A percentile compares a stretch with the other conserved stretches of the same genome.
These are phyloP conservation scores for Alternaria arborescens DNA, from an alignment of 2,329 filamentous ascomycete genomes.

Conservation along the genomic window DNA sequence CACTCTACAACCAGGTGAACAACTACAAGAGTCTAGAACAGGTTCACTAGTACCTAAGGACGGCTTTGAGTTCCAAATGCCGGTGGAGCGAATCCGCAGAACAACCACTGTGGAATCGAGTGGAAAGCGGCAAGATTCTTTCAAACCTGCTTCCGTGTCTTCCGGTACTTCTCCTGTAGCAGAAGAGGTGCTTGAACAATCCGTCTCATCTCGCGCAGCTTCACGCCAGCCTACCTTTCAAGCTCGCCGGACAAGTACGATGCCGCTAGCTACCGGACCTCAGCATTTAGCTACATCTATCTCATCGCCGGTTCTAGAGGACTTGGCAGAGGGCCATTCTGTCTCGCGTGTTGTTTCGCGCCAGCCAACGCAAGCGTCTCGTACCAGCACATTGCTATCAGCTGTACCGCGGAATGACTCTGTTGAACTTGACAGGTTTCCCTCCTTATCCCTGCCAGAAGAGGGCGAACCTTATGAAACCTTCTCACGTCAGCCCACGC, in stretches of 20 bases:
- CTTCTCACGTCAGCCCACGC: neutral
- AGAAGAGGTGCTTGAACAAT: neutral
- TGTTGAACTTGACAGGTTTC: neutral
- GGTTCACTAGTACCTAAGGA: neutral
- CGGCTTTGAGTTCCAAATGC: neutral
- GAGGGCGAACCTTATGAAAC: fast-evolving
- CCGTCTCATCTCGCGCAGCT: neutral
- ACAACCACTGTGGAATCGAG: neutral
- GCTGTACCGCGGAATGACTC: neutral
- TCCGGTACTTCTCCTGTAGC: neutral
- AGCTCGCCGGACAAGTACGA: neutral
- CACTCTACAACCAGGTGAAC: neutral
- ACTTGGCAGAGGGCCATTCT: neutral
- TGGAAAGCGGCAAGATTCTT: neutral
- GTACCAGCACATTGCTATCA: neutral
- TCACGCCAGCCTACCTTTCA: neutral
- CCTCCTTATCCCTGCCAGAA: neutral
- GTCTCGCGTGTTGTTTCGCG: neutral
- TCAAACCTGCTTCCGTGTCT: neutral
- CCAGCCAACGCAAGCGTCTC: neutral
- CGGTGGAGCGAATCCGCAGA: neutral
- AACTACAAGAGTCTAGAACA: neutral
- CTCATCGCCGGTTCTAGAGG: neutral
- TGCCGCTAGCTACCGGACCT: neutral
- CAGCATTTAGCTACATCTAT: neutral